Base-by-base conservation (phyloP, 306 rosid genomes). In the Biancaea sappan region DNA sequence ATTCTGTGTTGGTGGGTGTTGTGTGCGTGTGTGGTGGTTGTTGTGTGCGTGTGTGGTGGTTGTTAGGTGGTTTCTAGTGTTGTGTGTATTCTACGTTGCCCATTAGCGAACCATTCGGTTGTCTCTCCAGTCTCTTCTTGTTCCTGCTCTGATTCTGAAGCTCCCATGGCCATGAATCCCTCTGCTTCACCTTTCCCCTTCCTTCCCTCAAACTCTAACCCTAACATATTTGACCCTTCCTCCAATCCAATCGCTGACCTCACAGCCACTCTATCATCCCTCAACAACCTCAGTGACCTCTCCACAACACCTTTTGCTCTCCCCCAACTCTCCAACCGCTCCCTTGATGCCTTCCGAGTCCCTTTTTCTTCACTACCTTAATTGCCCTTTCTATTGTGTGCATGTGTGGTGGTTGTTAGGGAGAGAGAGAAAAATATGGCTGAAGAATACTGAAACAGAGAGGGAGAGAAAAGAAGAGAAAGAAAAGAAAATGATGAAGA, bases 331-430 rank as follows among this genome's bases (percentile, higher is more conserved):
- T 87, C 64, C 63, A 62, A 13, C 87, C 88, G 0, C 44, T 60
- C 16, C 54, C 75, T 41, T 24, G 19, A 78, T 31, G 75, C 86
- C 74, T 74, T 50, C n/a, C n/a, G n/a, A 73, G 67, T 16, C 12
- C 68, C 3, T 67, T 62, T 65, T 76, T 82, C 54, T n/a, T n/a
- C n/a, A n/a, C 9, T 88, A 14, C 72, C n/a, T n/a, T n/a, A n/a
- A 73, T 37, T 90, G 96, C 80, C 86, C 82, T 28, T 83, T 89
- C 71, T n/a, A n/a, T n/a, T n/a, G n/a, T n/a, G n/a, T n/a, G n/a
- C n/a, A n/a, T n/a, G n/a, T n/a, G n/a, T n/a, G n/a, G n/a, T n/a
- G n/a, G n/a, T n/a, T n/a, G n/a, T n/a, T n/a, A n/a, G n/a, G n/a
- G n/a, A n/a, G n/a, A n/a, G n/a, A n/a, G n/a, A n/a, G n/a, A n/a